phyloP scores from a whole-genome alignment of 2,329 filamentous ascomycete genomes.

The Botrytis elliptica region DNA sequence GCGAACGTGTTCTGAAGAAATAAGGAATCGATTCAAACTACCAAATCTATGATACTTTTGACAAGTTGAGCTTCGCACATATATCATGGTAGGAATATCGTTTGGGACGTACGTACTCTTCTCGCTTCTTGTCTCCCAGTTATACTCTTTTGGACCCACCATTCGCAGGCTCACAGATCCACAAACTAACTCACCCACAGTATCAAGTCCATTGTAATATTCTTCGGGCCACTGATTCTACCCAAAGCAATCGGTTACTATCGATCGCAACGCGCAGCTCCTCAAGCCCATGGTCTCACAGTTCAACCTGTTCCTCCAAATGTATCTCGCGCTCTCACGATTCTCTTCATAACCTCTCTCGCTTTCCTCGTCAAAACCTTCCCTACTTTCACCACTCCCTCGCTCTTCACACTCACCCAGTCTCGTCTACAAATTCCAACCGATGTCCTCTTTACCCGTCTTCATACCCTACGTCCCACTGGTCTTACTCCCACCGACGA shows the following conservation, averaged over 20 bases:
- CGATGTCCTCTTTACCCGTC: slow-evolving; percentile 78
- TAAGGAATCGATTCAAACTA: background rate
- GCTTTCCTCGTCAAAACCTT: slow-evolving; percentile 63
- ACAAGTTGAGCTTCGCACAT: slow-evolving; percentile 8
- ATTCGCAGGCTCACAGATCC: background rate
- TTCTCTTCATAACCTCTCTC: slow-evolving; percentile 54
- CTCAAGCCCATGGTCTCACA: slow-evolving; percentile 46
- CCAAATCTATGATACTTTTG: background rate
- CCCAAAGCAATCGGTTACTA: slow-evolving; percentile 66
- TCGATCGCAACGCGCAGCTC: slow-evolving; percentile 51
- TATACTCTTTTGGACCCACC: slow-evolving; percentile 36
- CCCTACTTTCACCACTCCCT: slow-evolving; percentile 69
- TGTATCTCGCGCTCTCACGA: slow-evolving; percentile 56
- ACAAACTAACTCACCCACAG: slow-evolving; percentile 36
- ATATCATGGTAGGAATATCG: slow-evolving; percentile 43
- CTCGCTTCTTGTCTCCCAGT: slow-evolving; percentile 15
- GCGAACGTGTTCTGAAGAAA: slow-evolving; percentile 15
- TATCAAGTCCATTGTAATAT: slow-evolving; percentile 47
- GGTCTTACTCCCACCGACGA: slow-evolving; percentile 59
- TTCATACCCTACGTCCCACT: slow-evolving; percentile 55
- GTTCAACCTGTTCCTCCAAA: slow-evolving; percentile 55
- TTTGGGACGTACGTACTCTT: slow-evolving; percentile 50
- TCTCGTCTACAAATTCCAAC: slow-evolving; percentile 84
- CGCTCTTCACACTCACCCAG: slow-evolving; percentile 74
- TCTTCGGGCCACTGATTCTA: slow-evolving; percentile 69